Evolutionary conservation across 768 basidiomycete species (phyloP), one percentile per base, ranked within the genome.

Genomic region (Vararia minispora): DNA sequence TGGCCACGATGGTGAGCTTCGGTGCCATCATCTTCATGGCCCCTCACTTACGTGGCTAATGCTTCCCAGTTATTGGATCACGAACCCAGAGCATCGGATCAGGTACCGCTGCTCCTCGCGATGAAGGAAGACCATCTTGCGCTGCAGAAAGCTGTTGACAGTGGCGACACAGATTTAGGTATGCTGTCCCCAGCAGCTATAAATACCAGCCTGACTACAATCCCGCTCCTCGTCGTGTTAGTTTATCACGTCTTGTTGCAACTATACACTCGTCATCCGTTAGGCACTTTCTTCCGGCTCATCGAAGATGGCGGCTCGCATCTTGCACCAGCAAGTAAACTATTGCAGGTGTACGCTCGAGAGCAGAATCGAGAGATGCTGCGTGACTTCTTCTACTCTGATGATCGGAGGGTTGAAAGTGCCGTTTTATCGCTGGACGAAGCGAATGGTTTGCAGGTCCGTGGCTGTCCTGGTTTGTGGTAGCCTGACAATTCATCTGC

Each of bases 41-140:
- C 14, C 24, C 20, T 5, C 4, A 6, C n/a, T 28, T 35, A 26
- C 40, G 11, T 32, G 11, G 21, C 42, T 17, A 32, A 13, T 18
- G 25, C 22, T 32, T 25, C 14, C 6, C 49, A 90, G 88, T 66
- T 98, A 13, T 66, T 99, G n/a, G 90, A 98, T 48, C 73, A 90
- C 52, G 95, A 98, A 58, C 66, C 77, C 1, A 72, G 76, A 51
- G 84, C 87, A 2, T 89, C 83, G 2, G 85, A 95, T 57, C 90
- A 95, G 52, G 94, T 98, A 2, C 91, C 91, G 0, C 64, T 98
- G n/a, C 60, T 98, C 35, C 62, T 98, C 8, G 73, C 69, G 36
- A 99, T 99, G 95, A 88, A 92, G 51, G 88, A 97, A 58, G 92
- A 97, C 49, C 74, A 74, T 32, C 57, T 90, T 6, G 95, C 92